These are phyloP conservation scores for Aspergillus melleus DNA, from an alignment of 2,329 filamentous ascomycete genomes.

Conservation along the genomic window DNA sequence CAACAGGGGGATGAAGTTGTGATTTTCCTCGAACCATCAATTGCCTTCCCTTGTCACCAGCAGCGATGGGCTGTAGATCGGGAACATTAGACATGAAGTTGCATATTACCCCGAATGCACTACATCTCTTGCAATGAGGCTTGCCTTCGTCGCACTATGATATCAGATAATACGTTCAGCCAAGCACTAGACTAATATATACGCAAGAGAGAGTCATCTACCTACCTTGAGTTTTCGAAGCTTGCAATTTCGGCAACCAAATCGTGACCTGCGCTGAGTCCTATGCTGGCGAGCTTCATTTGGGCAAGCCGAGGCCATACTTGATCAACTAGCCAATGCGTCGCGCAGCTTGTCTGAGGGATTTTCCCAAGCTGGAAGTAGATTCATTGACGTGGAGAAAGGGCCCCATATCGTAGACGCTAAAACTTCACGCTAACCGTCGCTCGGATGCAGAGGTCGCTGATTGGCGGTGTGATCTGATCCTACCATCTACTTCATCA, in stretches of 20 bases:
- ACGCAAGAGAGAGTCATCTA: not conserved
- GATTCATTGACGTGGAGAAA: too few relatives aligned
- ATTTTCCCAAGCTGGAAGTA: too few relatives aligned
- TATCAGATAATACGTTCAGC: slow-evolving; percentile 4
- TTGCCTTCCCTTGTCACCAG: slow-evolving; percentile 16
- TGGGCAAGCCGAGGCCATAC: slow-evolving; percentile 3
- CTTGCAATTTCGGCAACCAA: slow-evolving; percentile 55
- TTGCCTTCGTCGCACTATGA: slow-evolving; percentile 51
- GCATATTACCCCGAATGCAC: slow-evolving; percentile 47
- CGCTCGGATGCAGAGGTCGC: slow-evolving; percentile 17
- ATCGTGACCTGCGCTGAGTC: slow-evolving; percentile 40
- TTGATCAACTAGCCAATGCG: not conserved
- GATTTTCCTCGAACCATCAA: slow-evolving; percentile 17
- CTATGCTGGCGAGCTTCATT: not conserved
- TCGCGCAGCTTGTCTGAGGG: not conserved
- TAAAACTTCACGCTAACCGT: slow-evolving; percentile 17
- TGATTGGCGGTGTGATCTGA: slow-evolving; percentile 23
- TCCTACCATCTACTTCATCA: too few relatives aligned
- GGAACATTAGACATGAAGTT: slow-evolving; percentile 41
- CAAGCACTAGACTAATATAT: not conserved
- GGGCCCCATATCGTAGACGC: too few relatives aligned
- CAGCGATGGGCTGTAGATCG: slow-evolving; percentile 39
- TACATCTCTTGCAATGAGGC: slow-evolving; percentile 47
- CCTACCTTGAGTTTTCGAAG: slow-evolving; percentile 51
- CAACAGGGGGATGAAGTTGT: slow-evolving; percentile 23